Evolutionary conservation across 306 rosid genomes (phyloP), one percentile per base, ranked within the genome.

Genomic region (Fragaria vesca): DNA sequence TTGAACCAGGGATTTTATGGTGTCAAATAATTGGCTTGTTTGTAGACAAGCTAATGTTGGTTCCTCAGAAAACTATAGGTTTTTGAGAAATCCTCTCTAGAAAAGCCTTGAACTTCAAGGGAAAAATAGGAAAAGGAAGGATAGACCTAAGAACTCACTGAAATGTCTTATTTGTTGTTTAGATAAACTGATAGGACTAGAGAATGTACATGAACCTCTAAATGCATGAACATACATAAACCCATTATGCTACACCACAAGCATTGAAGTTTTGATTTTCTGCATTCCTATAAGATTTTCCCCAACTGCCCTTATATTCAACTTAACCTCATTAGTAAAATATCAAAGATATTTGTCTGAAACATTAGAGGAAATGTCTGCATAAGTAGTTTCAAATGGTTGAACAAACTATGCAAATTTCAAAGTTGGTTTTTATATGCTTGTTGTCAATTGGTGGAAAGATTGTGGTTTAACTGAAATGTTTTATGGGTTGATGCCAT

Each of bases 391-490:
- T 46, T 45, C 45, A 75, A 60, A 51, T 61, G 45, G 43, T 75
- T 75, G 60, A 74, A 74, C 57, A 74, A 73, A 60, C 18, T 58
- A 16, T 75, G 58, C 57, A 42, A 18, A 17, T 30, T 18, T 63
- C 24, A n/a, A 69, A 57, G 76, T 20, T 17, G 28, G 36, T 70
- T 47, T 45, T 60, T 15, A 61, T 70, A 8, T 52, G 18, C 58
- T 65, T 45, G 40, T 61, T 72, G 20, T 77, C 55, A 18, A 43
- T 71, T 81, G 28, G 71, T 7, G 72, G 65, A 52, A 40, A 45
- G 55, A 42, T 58, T 72, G 21, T 77, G 58, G 66, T 86, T 84
- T 78, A 70, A 79, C 34, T 70, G 76, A 70, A 38, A 55, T 34
- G 71, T 66, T 28, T 72, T 46, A 36, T 48, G 63, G 67, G 63